Base-by-base conservation (phyloP, 164 flowering plant species). In the Saururus chinensis region DNA sequence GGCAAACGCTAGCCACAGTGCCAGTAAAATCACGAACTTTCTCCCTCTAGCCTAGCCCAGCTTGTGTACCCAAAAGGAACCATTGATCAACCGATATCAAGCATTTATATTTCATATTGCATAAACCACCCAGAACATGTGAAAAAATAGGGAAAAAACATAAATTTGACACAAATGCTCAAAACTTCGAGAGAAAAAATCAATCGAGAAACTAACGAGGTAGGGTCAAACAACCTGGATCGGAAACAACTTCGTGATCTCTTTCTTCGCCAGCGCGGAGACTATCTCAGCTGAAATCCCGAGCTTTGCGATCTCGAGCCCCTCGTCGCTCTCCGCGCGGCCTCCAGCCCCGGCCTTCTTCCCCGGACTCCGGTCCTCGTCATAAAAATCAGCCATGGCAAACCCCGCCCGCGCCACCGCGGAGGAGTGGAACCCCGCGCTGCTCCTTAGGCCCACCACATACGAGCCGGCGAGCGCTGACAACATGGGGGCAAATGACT, bases 281-380 rank as follows among this genome's bases (percentile, higher is more conserved):
- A 88, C 84, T 56, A 92, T 86, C 59, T 84, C 85, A 16, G 45
- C 60, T 1, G 86, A 58, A 68, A 93, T 82, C 45, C 85, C 89
- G 37, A 93, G 89, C 71, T 84, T 84, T 0, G 95, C 60, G 16
- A 93, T 84, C 66, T 90, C 98, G n/a, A 86, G 84, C 13, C 89
- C 90, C 1, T 81, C 91, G 7, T 79, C 84, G 4, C 64, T 17
- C 0, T 56, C 64, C 10, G 49, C 14, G 14, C 0, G 1, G 12
- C 16, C 49, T 0, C 49, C 49, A 4, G 49, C 49, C 17, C 58
- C 60, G 13, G 45, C 67, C 61, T 62, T 71, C 68, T 57, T 69
- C 26, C 54, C 58, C 48, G 40, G n/a, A 21, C 52, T 61, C 60
- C 62, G 75, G 42, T 74, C 82, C 55, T 79, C 85, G 14, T 79